Base-by-base conservation (phyloP, 129 eudicot genomes). In the Deinandra increscens region DNA sequence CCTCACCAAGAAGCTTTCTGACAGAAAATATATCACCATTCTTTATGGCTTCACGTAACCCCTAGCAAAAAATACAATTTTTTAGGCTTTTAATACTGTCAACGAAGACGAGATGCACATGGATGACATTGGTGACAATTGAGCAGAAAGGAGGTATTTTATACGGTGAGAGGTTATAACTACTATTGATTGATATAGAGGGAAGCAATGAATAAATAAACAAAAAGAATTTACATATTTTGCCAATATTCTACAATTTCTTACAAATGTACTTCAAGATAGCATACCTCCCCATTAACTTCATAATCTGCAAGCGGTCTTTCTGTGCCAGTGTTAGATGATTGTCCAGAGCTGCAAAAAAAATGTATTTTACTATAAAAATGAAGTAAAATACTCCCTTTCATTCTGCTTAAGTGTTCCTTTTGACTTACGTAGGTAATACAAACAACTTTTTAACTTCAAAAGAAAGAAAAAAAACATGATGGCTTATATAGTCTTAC, bases 41-140 rank as follows among this genome's bases (percentile, higher is more conserved):
- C 82, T 93, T 93, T 73, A 93, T 85, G 37, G 98, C 98, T 84
- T 93, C 98, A 66, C 97, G 82, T 78, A 93, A 78, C 36, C 98
- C 98, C 98, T 93, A 45, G 62, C 69, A 70, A 54, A 62, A 77
- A 18, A 58, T 13, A 72, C 8, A 15, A 60, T 61, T 46, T 23
- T 55, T 23, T 1, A 55, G 36, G 36, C n/a, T 11, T 23, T 22
- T 26, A 55, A 55, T n/a, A 59, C 12, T 14, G 12, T 59, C 43
- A 14, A 59, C 65, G 33, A 15, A 33, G 65, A 7, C 33, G 22
- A 59, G 10, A 59, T 7, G 37, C 62, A 56, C 62, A 56, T 23
- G 62, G 38, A 56, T 23, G 37, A 26, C 17, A 56, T 22, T 15
- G 37, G 18, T 56, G 59, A 51, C 29, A 51, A 18, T 9, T 51